Evolutionary conservation across 352 stramenopile genomes (phyloP).

Genomic region (Phytophthora chlamydospora): DNA sequence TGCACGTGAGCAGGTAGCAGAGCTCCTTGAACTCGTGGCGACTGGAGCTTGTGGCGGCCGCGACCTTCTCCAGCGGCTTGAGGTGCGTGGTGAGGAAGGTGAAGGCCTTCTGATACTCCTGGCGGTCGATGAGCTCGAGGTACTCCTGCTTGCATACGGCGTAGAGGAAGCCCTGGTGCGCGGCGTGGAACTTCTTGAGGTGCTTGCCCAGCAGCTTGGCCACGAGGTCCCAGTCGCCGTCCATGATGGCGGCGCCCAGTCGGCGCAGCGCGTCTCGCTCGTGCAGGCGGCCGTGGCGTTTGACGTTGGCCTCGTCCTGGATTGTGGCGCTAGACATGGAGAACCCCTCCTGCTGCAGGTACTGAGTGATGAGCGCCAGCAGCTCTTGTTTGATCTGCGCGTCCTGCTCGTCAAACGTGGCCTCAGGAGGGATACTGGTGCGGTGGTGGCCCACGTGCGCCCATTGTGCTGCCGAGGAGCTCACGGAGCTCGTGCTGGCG

Average conservation of each 20-base stretch:
- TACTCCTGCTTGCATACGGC: slow-evolving; percentile 91
- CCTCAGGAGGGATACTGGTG: slow-evolving; percentile 79
- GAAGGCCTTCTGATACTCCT: slow-evolving; percentile 91
- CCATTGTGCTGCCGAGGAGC: slow-evolving; percentile 44
- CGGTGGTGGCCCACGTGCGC: slow-evolving; percentile 84
- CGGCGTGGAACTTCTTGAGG: slow-evolving; percentile 76
- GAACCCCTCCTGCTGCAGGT: slow-evolving; percentile 84
- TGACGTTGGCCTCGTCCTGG: slow-evolving; percentile 89
- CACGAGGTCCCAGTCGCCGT: slow-evolving; percentile 88
- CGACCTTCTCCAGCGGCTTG: slow-evolving; percentile 88
- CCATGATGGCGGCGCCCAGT: slow-evolving; percentile 76
- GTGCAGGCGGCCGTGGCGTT: slow-evolving; percentile 71
- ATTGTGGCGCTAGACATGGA: slow-evolving; percentile 83
- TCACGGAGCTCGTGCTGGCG: slow-evolving; percentile 20
- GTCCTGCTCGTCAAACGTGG: slow-evolving; percentile 77
- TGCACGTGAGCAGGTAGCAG: slow-evolving; percentile 91
- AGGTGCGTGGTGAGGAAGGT: slow-evolving; percentile 90
- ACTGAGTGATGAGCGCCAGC: slow-evolving; percentile 87
- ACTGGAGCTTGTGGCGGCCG: slow-evolving; percentile 61
- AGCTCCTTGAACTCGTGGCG: slow-evolving; percentile 90
- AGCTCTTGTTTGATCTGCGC: slow-evolving; percentile 86
- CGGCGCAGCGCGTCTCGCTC: slow-evolving; percentile 77
- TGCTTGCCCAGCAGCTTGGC: slow-evolving; percentile 85
- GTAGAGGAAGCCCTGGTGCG: slow-evolving; percentile 89
- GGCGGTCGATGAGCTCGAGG: slow-evolving; percentile 86